Evolutionary conservation across 768 basidiomycete species (phyloP).

Genomic region (Russula virescens): DNA sequence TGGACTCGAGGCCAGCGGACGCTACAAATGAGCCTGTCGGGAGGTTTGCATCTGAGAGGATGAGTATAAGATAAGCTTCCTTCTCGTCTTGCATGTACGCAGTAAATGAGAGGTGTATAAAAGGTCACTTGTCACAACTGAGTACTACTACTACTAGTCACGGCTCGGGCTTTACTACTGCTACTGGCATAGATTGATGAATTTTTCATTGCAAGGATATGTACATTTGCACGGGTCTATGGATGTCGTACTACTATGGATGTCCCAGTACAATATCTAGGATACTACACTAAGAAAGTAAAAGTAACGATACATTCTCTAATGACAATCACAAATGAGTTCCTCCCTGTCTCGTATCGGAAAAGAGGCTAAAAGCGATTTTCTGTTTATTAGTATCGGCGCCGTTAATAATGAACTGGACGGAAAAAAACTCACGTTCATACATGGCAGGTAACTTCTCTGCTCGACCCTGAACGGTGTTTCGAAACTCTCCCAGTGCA

Average conservation of each 20-base stretch:
- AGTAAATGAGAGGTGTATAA: too few relatives aligned
- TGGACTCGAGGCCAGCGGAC: slow-evolving; percentile 90
- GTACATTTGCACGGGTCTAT: background rate
- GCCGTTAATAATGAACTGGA: background rate
- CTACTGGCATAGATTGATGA: too few relatives aligned
- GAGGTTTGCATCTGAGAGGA: slow-evolving; percentile 87
- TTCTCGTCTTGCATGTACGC: slow-evolving; percentile 32
- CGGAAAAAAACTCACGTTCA: slow-evolving; percentile 7
- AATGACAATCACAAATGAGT: slow-evolving; percentile 16
- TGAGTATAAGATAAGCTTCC: slow-evolving; percentile 66
- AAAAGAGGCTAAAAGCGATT: slow-evolving; percentile 1
- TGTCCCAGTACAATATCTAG: background rate
- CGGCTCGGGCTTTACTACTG: too few relatives aligned
- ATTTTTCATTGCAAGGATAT: background rate
- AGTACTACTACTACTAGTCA: too few relatives aligned
- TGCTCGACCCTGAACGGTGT: background rate
- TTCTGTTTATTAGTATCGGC: background rate
- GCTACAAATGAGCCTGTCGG: slow-evolving; percentile 97
- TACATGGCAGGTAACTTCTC: background rate
- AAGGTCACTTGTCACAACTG: too few relatives aligned
- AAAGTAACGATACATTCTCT: background rate
- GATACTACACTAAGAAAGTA: background rate
- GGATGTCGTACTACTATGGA: background rate
- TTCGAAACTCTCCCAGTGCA: background rate
- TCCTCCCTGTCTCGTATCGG: slow-evolving; percentile 12